A percentile compares a stretch with the other conserved stretches of the same genome.
phyloP scores from a whole-genome alignment of 805 yeast species.

The Tanozyma kutaoensis region DNA sequence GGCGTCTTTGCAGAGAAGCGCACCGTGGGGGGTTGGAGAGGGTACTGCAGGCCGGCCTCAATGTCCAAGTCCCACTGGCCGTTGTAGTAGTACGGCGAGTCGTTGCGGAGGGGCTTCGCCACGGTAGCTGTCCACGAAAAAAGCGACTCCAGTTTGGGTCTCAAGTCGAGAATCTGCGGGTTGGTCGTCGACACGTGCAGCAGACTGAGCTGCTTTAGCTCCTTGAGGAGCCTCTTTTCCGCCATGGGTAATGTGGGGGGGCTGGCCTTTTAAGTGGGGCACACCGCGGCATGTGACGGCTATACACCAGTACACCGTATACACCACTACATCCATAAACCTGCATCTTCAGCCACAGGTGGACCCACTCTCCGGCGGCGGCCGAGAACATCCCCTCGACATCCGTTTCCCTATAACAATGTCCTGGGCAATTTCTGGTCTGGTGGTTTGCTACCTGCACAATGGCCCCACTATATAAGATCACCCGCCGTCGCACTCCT shows the following conservation, averaged over 20 bases:
- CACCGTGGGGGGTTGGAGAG: slow-evolving; percentile 45
- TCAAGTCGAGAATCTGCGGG: slow-evolving; percentile 26
- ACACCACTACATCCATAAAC: no score
- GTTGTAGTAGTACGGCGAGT: slow-evolving; percentile 36
- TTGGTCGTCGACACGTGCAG: slow-evolving; percentile 13
- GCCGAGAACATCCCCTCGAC: no score
- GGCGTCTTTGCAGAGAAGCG: slow-evolving; percentile 29
- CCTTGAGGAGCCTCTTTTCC: slow-evolving; percentile 26
- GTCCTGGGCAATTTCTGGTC: no score
- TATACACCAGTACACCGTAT: no score
- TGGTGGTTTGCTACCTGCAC: no score
- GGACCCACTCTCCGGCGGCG: no score
- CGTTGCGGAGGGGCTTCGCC: slow-evolving; percentile 14
- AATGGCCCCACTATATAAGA: no score
- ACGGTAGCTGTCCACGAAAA: slow-evolving; percentile 6
- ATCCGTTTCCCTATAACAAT: no score
- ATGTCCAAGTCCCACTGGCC: slow-evolving; percentile 40
- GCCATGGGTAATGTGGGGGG: slow-evolving; percentile 24
- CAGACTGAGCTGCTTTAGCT: slow-evolving; percentile 18
- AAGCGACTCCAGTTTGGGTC: slow-evolving; percentile 20
- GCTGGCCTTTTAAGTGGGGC: no score
- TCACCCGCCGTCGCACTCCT: no score
- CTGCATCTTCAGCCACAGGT: no score
- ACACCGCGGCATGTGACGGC: no score
- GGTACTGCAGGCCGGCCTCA: slow-evolving; percentile 34